These are phyloP conservation scores for Penicillium brasilianum DNA, from an alignment of 2,329 filamentous ascomycete genomes.

Conservation along the genomic window DNA sequence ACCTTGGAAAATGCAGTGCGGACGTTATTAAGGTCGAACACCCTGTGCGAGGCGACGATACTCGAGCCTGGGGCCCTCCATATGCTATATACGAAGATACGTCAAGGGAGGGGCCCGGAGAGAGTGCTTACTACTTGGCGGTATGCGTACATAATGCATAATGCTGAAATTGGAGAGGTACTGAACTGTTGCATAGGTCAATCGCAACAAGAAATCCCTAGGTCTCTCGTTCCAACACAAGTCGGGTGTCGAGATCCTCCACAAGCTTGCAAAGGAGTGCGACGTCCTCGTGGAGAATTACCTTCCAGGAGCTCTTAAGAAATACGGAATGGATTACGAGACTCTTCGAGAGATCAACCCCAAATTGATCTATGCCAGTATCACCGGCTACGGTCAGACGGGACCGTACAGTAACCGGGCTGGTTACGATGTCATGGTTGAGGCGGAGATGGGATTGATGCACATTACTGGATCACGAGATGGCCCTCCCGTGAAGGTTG, in stretches of 20 bases:
- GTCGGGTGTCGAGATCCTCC: conserved; percentile 82
- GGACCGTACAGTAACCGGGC: conserved; percentile 86
- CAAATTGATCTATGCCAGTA: conserved; percentile 86
- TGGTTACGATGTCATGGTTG: conserved; percentile 99
- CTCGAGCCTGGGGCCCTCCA: conserved; percentile 92
- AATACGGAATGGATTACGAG: conserved; percentile 89
- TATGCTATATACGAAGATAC: conserved; percentile 77
- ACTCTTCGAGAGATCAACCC: conserved; percentile 83
- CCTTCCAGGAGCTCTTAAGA: conserved; percentile 83
- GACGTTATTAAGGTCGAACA: conserved; percentile 98
- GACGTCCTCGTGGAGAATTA: conserved; percentile 98
- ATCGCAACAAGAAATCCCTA: conserved; percentile 95
- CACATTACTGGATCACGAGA: conserved; percentile 92
- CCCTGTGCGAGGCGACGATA: conserved; percentile 88
- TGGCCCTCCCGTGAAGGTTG: conserved; percentile 93
- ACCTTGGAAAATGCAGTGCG: conserved; percentile 61
- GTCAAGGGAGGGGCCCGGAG: conserved; percentile 69
- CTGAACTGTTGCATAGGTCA: conserved; percentile 64
- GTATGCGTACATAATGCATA: conserved; percentile 57
- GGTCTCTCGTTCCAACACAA: conserved; percentile 88
- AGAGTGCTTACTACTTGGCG: conserved; percentile 91
- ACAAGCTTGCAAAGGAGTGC: conserved; percentile 80
- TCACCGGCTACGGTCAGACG: conserved; percentile 96
- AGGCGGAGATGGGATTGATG: conserved; percentile 97
- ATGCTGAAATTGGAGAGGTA: conserved; percentile 11